Percentiles rank a stretch among this genome's conserved stretches.
Evolutionary conservation across 2,329 filamentous ascomycete genomes (phyloP).

Genomic region (Xylariaceae sp.): DNA sequence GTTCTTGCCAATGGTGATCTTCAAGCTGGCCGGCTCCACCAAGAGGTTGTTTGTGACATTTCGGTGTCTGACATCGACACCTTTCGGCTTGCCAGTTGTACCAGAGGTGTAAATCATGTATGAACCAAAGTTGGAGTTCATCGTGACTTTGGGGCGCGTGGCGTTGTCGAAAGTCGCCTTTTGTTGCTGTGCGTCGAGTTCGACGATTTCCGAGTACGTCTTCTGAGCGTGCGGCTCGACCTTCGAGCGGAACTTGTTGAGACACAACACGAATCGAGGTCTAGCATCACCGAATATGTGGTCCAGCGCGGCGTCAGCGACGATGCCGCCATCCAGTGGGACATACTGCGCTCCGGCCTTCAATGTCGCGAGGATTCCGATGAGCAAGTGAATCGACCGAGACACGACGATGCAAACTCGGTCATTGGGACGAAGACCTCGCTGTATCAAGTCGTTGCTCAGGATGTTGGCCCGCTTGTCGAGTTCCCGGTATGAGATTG

Average conservation of each 20-base stretch:
- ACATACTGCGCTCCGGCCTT: constrained; percentile 56
- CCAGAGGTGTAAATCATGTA: constrained; percentile 46
- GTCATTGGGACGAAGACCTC: constrained; percentile 41
- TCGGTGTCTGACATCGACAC: constrained; percentile 51
- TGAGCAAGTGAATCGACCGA: constrained; percentile 51
- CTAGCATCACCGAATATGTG: constrained; percentile 46
- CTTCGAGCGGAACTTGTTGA: constrained; percentile 28
- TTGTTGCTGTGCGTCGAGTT: constrained; percentile 11
- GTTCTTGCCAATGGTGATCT: constrained; percentile 44
- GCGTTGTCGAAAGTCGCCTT: constrained; percentile 9
- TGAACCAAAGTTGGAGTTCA: constrained; percentile 23
- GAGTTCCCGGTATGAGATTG: constrained; percentile 43
- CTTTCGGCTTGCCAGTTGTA: constrained; percentile 54
- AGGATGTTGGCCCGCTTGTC: constrained; percentile 39
- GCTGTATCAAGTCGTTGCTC: constrained; percentile 35
- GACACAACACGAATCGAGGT: constrained; percentile 43
- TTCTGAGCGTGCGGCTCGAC: constrained; percentile 22
- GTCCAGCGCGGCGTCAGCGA: constrained; percentile 43
- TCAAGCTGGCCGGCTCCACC: constrained; percentile 47
- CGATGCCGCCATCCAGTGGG: constrained; percentile 52
- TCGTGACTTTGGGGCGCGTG: constrained; percentile 12
- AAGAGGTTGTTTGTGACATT: constrained; percentile 48
- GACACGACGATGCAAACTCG: constrained; percentile 51
- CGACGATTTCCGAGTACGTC: constrained; percentile 26
- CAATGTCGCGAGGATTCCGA: constrained; percentile 52